Evolutionary conservation across 2,329 filamentous ascomycete genomes (phyloP).

Genomic region (Dactylellina drechsleri): DNA sequence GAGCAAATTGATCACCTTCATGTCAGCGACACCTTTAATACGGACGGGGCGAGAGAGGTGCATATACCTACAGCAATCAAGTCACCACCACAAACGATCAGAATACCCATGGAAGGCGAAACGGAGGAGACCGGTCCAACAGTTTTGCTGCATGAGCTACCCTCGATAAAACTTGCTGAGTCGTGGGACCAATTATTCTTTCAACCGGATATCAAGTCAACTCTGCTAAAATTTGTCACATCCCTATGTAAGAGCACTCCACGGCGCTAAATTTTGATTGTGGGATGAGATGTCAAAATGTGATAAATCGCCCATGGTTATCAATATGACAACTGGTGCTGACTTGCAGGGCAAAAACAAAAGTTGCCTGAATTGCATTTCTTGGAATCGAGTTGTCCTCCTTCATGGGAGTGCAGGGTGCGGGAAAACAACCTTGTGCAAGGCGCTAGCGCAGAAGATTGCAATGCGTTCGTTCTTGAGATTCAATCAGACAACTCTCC

Average conservation of each 20-base stretch:
- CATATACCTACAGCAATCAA: slow-evolving; percentile 31
- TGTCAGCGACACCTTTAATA: slow-evolving; percentile 33
- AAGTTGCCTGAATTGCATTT: slow-evolving; percentile 57
- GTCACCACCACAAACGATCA: slow-evolving; percentile 26
- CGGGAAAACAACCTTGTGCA: slow-evolving; percentile 58
- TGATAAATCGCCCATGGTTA: too few relatives aligned
- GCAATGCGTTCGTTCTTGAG: slow-evolving; percentile 57
- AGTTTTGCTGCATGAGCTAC: slow-evolving; percentile 35
- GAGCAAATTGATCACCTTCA: slow-evolving; percentile 27
- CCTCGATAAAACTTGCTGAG: slow-evolving; percentile 21
- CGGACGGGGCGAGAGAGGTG: slow-evolving; percentile 6
- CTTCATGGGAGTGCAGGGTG: slow-evolving; percentile 57
- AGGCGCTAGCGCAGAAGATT: slow-evolving; percentile 58
- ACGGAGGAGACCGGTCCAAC: slow-evolving; percentile 27
- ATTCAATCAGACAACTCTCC: slow-evolving; percentile 54
- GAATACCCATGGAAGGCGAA: slow-evolving; percentile 37
- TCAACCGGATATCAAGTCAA: slow-evolving; percentile 57
- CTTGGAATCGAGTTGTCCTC: slow-evolving; percentile 57
- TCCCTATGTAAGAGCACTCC: slow-evolving; percentile 54
- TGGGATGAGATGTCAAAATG: too few relatives aligned
- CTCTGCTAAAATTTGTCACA: slow-evolving; percentile 57
- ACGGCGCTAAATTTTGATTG: neutral
- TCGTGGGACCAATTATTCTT: slow-evolving; percentile 55
- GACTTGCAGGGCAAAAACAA: neutral
- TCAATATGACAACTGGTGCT: neutral